Evolutionary conservation across 257 asterid species (phyloP), one percentile per base, ranked within the genome.

Genomic region (Petrea volubilis): DNA sequence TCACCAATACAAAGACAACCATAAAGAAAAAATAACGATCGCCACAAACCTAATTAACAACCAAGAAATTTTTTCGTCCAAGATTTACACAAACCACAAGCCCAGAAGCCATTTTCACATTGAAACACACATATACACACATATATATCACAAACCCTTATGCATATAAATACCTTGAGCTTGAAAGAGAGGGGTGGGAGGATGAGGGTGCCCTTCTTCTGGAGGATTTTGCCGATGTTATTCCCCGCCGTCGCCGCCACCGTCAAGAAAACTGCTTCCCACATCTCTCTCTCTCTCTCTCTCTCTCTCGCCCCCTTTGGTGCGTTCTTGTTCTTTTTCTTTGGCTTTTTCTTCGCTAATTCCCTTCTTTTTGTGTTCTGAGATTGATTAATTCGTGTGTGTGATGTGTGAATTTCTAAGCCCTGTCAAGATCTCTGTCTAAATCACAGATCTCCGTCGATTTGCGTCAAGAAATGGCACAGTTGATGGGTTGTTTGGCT

Each of bases 161-260:
- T 44, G 50, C 20, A 31, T 2, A 72, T 62, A n/a, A n/a, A 60
- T 77, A 90, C 99, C 97, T 95, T 95, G 83, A 88, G 89, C 92
- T 95, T 95, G 84, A 95, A 85, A 52, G 99, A 92, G 76, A 95
- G 90, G 52, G 97, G 98, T 21, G 99, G 99, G 52, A 95, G 97
- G 83, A 95, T 92, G 83, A 90, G 90, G 66, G 99, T 95, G 85
- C 99, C 98, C 79, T 91, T 95, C 47, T 95, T 95, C 92, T 95
- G 98, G 25, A 95, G 97, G 46, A 92, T 96, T 83, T 95, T 95
- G 60, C 99, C 99, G 85, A 95, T 92, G 88, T 95, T 95, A 81
- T 92, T 95, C 1, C 98, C 99, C 73, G 98, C 98, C 58, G 98
- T 92, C 46, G 99, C 99, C 65, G 96, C 97, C 43, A 92, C 23